Conservation (phyloP, 257 asterid genomes). For the Solanum bulbocastanum region DNA sequence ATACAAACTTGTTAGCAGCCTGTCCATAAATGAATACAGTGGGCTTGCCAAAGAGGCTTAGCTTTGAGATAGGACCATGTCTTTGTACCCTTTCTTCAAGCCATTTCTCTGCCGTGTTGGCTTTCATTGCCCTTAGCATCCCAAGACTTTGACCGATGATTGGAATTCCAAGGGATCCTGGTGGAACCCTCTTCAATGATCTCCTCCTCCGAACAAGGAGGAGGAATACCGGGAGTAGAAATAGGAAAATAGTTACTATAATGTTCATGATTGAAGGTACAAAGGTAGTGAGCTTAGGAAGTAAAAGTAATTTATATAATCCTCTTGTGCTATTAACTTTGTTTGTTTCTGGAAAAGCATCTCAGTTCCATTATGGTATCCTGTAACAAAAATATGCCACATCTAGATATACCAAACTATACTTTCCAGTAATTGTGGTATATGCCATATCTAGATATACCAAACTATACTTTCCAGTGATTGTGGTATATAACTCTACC, state of each 20-base stretch:
- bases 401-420: not conserved
- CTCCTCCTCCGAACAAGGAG: conserved; percentile 7
- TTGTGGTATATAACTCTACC: not conserved
- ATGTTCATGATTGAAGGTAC: conserved; percentile 6
- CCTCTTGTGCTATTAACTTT: not conserved
- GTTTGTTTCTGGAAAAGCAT: not conserved
- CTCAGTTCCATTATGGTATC: not conserved
- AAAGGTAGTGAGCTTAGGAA: not conserved
- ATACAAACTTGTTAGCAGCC: conserved; percentile 70
- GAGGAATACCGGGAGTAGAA: conserved; percentile 25
- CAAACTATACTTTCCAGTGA: not conserved
- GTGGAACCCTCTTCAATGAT: conserved; percentile 30
- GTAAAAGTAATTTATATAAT: not conserved
- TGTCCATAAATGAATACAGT: conserved; percentile 58
- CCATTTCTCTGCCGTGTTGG: conserved; percentile 66
- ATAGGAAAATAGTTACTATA: conserved; percentile 8
- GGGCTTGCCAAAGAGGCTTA: conserved; percentile 64
- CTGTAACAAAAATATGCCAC: not conserved
- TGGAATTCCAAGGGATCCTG: conserved; percentile 61
- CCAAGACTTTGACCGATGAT: conserved; percentile 56
- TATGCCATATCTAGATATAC: not conserved
- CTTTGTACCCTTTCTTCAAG: conserved; percentile 29
- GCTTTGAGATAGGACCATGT: conserved; percentile 54
- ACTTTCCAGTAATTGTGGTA: not conserved
- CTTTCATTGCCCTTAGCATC: conserved; percentile 57